Base-by-base conservation (phyloP, 2,329 filamentous ascomycete genomes). In the Cytospora mali region DNA sequence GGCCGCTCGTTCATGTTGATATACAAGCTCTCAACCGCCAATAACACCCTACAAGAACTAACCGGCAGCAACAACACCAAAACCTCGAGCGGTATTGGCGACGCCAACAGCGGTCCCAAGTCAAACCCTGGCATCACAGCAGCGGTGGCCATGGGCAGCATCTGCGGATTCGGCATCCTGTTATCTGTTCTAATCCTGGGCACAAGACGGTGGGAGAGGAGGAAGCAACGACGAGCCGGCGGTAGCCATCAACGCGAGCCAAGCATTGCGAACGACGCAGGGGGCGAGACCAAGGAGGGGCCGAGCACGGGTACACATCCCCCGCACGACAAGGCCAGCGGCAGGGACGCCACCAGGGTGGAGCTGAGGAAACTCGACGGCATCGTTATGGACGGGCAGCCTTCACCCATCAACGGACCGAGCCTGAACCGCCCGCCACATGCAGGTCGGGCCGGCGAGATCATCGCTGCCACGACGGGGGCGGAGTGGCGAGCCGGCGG, bases 131-230 rank as follows among this genome's bases (percentile, higher is more conserved):
- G 49, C 6, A 27, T 48, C 21, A 57, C 46, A 13, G 52, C 61
- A n/a, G 60, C 54, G 4, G 52, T 63, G n/a, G 51, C 49, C 16
- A 42, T 55, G 10, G 61, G 64, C 35, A 61, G 31, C 31, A 56
- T 63, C 2, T 39, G 55, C 9, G 61, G 64, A 18, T 59, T 60
- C 18, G 53, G 6, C 4, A 7, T 57, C 23, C 25, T 61, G 21
- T 13, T 57, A 4, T 35, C 58, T 18, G 27, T 63, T 13, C n/a
- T 61, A 1, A 21, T 61, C 29, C 46, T 29, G 21, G 57, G 29
- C 31, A 42, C 42, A 18, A 63, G 14, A 31, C 51, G 51, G 33
- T 29, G 50, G 21, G 46, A 25, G 33, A 55, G 27, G 18, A 35
- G 61, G 27, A 28, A 31, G 28, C 49, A 59, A 14, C 27, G 33